A percentile compares a stretch with the other conserved stretches of the same genome.
Evolutionary conservation across 1,284 basidiomycete species (phyloP).

Genomic region (Cutaneotrichosporon mucoides): DNA sequence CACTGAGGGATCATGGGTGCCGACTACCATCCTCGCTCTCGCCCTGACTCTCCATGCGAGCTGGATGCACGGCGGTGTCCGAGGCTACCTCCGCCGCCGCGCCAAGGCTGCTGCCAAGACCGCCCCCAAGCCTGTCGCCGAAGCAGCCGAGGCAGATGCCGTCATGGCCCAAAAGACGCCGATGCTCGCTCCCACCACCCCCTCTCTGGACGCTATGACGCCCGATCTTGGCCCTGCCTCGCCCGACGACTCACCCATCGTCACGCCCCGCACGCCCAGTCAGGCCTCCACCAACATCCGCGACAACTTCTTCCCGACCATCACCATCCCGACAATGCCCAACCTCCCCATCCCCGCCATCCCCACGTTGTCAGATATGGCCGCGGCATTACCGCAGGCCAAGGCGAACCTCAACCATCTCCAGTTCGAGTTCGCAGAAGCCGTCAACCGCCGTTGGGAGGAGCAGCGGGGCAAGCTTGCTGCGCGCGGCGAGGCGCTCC

Average conservation of each 20-base stretch:
- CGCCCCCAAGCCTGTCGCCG: not conserved
- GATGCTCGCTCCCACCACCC: not conserved
- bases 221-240: slow-evolving; percentile 18
- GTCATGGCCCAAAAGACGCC: not conserved
- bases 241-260: slow-evolving; percentile 37
- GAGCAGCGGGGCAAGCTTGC: slow-evolving; percentile 35
- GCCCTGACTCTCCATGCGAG: slow-evolving; percentile 56
- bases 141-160: not conserved
- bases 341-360: slow-evolving; percentile 21
- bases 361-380: slow-evolving; percentile 18
- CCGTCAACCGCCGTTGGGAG: slow-evolving; percentile 36
- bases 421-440: slow-evolving; percentile 31
- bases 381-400: slow-evolving; percentile 20
- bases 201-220: not conserved
- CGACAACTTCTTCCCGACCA: slow-evolving; percentile 26
- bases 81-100: slow-evolving; percentile 53
- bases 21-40: slow-evolving; percentile 49
- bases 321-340: slow-evolving; percentile 17
- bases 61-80: slow-evolving; percentile 58
- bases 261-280: slow-evolving; percentile 41
- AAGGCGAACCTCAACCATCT: slow-evolving; percentile 16
- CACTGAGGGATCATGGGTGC: slow-evolving; percentile 48
- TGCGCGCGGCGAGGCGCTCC: not conserved
- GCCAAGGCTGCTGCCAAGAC: slow-evolving; percentile 4
- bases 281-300: slow-evolving; percentile 22